Base-by-base conservation (phyloP, 2,329 filamentous ascomycete species). In the Lachnellula subtilissima region DNA sequence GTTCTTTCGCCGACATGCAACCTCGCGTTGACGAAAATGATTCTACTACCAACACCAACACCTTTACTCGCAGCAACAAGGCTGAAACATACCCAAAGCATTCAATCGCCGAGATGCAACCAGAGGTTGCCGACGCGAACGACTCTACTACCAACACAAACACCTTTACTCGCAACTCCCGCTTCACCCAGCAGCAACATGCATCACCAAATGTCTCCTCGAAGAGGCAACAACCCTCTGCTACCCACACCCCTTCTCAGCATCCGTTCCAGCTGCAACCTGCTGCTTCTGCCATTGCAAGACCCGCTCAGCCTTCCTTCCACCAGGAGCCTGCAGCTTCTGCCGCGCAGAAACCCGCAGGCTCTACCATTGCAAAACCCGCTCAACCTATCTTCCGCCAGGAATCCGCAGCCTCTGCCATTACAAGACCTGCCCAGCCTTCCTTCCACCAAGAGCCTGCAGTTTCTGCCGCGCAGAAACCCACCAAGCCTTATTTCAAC, bases 91-190 rank as follows among this genome's bases (percentile, higher is more conserved):
- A 32, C 28, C 9, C 28, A 11, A 32, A 76, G 36, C 77, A 76
- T 19, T 76, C 78, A 2, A 72, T 83, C 11, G 78, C 79, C n/a
- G 78, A 84, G 49, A 75, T 80, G 62, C 78, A 85, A 58, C 77
- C 78, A 1, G 78, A 75, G 63, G 73, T 79, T 2, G 75, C 75
- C 5, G 73, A 75, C 25, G 77, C 78, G 48, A 78, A 83, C 46
- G 77, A 80, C 46, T 77, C 53, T 58, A 76, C 77, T 2, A 78
- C 76, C 61, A 72, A 73, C 35, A 70, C 71, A 6, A 69, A 72
- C 25, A 74, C 73, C n/a, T 17, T 12, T 48, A 73, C 77, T 52
- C 74, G 75, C 53, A 80, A 76, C 61, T 83, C 82, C 42, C 81
- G 83, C 48, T 86, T 85, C 69, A 75, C 75, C 75, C 73, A 32